These are phyloP conservation scores for Scleroderma citrinum DNA, from an alignment of 768 basidiomycete species.

Conservation along the genomic window DNA sequence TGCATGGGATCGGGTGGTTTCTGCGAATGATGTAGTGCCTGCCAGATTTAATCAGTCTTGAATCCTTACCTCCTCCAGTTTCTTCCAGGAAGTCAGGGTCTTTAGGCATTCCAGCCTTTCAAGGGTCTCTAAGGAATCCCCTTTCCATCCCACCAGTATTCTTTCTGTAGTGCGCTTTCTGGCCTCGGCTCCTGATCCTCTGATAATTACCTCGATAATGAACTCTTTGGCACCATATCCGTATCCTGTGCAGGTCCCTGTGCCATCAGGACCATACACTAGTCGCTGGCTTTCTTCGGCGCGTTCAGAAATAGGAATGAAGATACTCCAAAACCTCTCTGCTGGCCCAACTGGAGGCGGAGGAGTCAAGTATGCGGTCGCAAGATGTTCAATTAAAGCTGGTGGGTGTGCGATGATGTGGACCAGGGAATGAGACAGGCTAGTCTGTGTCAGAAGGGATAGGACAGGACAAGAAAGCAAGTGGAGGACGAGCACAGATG, in stretches of 20 bases:
- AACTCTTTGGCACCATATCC: conserved; percentile 41
- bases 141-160: conserved; percentile 58
- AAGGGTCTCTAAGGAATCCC: conserved; percentile 39
- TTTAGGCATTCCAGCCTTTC: conserved; percentile 48
- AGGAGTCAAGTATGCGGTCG: conserved; percentile 61
- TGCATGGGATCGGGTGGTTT: conserved; percentile 54
- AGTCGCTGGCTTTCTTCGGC: conserved; percentile 52
- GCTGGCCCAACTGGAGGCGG: conserved; percentile 59
- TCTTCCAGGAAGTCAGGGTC: conserved; percentile 37
- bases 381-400: conserved; percentile 59
- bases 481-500: conserved; percentile 59
- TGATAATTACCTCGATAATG: conserved; percentile 56
- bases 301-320: conserved; percentile 63
- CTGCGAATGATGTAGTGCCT: conserved; percentile 13
- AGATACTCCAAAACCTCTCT: conserved; percentile 78
- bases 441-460: conserved; percentile 51
- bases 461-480: conserved; percentile 44
- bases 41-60: neutral
- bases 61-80: conserved; percentile 30
- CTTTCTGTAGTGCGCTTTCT: conserved; percentile 54
- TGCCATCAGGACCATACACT: conserved; percentile 51
- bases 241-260: conserved; percentile 34
- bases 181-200: conserved; percentile 37
- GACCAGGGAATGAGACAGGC: conserved; percentile 59
- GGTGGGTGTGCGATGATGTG: conserved; percentile 69